Evolutionary conservation across 2,329 filamentous ascomycete genomes (phyloP), one percentile per base, ranked within the genome.

Genomic region (Emergomyces pasteurianus): DNA sequence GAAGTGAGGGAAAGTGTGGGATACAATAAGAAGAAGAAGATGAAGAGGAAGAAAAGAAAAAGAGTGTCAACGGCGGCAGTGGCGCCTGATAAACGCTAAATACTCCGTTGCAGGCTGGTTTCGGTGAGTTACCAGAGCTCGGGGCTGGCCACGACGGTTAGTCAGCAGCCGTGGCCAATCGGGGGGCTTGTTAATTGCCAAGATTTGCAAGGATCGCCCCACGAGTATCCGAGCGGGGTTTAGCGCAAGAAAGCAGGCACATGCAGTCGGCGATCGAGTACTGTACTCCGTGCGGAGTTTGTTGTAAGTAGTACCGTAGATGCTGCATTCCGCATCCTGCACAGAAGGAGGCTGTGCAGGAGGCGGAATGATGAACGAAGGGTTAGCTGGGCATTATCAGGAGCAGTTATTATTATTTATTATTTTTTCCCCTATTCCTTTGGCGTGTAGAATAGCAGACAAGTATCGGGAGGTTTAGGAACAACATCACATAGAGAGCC

Each of bases 121-220:
- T 55, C 53, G 53, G 53, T 55, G 52, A 54, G 53, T 55, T 26
- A 21, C n/a, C n/a, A n/a, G n/a, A n/a, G n/a, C n/a, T n/a, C n/a
- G n/a, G n/a, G n/a, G n/a, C n/a, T n/a, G n/a, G n/a, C n/a, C n/a
- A n/a, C n/a, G n/a, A n/a, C n/a, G n/a, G n/a, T 56, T 42, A 56
- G 53, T 56, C 53, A 56, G 53, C 53, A n/a, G 21, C 0, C 31
- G 16, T 3, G 12, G 21, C 53, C 53, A 56, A 56, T 42, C 53
- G 36, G 21, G 10, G 26, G 53, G 5, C 36, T 9, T 31, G 31
- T 31, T 9, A 36, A 7, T 36, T 10, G 34, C 34, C 34, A 36
- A 36, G 34, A 36, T 26, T 55, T 2, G 1, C 5, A 10, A 14
- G 3, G 53, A n/a, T 40, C 12, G 53, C 34, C 53, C 52, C 52